A percentile compares a stretch with the other conserved stretches of the same genome.
Evolutionary conservation across 768 basidiomycete genomes (phyloP).

Genomic region (Gyrodon lividus): DNA sequence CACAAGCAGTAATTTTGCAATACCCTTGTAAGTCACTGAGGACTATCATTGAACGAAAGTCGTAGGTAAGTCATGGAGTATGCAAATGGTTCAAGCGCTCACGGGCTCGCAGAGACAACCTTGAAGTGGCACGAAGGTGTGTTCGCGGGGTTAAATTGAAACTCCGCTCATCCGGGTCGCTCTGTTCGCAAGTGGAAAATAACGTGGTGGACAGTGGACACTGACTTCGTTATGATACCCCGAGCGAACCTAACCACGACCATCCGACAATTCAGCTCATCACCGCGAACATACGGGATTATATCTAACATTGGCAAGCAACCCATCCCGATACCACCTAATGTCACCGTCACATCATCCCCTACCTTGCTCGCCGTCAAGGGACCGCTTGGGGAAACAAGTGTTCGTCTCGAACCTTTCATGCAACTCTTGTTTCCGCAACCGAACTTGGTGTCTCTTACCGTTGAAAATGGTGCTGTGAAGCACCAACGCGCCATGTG

Average conservation of each 20-base stretch:
- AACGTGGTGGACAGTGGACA: not conserved
- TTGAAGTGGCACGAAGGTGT: too few species aligned
- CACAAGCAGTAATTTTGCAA: not conserved
- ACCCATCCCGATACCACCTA: slow-evolving; percentile 54
- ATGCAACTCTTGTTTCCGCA: slow-evolving; percentile 39
- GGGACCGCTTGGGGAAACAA: slow-evolving; percentile 55
- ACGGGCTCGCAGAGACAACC: too few species aligned
- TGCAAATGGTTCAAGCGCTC: not conserved
- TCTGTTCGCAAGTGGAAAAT: not conserved
- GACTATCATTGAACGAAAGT: not conserved
- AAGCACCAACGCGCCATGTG: slow-evolving; percentile 88
- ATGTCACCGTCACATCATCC: slow-evolving; percentile 41
- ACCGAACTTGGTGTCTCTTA: slow-evolving; percentile 34
- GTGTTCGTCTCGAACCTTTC: slow-evolving; percentile 47
- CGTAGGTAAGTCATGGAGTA: not conserved
- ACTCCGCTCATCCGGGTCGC: not conserved
- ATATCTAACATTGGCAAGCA: slow-evolving; percentile 60
- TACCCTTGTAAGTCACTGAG: not conserved
- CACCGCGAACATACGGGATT: slow-evolving; percentile 46
- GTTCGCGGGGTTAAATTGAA: not conserved
- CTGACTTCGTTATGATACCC: slow-evolving; percentile 9
- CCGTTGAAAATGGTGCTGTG: slow-evolving; percentile 56
- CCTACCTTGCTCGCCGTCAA: slow-evolving; percentile 47
- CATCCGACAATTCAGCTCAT: slow-evolving; percentile 48
- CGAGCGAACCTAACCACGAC: slow-evolving; percentile 18